These are phyloP conservation scores for Scutellaria barbata DNA, from an alignment of 257 asterid species.

Conservation along the genomic window DNA sequence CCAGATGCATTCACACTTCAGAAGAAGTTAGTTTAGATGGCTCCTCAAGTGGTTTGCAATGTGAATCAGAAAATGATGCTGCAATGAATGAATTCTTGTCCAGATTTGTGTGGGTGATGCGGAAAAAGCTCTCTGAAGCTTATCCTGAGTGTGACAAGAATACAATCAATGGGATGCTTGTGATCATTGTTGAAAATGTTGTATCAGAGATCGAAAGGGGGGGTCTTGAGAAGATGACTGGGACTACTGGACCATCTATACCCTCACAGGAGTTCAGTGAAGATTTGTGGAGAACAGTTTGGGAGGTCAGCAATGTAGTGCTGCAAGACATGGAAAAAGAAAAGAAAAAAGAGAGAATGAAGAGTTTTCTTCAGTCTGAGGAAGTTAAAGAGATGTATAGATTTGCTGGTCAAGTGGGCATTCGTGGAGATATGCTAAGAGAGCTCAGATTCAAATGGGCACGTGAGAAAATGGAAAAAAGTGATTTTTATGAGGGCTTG, in stretches of 20 bases:
- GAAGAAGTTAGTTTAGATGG: conserved; percentile 38
- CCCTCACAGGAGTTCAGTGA: conserved; percentile 66
- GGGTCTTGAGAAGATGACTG: conserved; percentile 54
- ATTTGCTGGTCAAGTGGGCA: conserved; percentile 91
- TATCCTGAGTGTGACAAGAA: conserved; percentile 69
- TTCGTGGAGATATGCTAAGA: conserved; percentile 90
- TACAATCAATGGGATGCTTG: conserved; percentile 75
- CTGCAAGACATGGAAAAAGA: conserved; percentile 82
- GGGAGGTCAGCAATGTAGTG: conserved; percentile 80
- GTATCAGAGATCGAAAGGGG: conserved; percentile 70
- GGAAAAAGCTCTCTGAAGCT: conserved; percentile 63
- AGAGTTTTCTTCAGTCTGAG: conserved; percentile 82
- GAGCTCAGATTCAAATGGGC: conserved; percentile 98
- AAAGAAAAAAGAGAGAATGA: conserved; percentile 83
- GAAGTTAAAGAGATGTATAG: conserved; percentile 88
- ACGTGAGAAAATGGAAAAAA: conserved; percentile 85
- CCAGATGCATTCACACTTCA: conserved; percentile 46
- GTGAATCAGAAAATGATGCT: conserved; percentile 55
- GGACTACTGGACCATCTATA: conserved; percentile 36
- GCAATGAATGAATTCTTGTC: conserved; percentile 76
- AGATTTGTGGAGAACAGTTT: conserved; percentile 86
- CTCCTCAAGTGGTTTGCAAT: conserved; percentile 31
- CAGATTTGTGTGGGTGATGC: conserved; percentile 87
- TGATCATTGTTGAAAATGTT: conserved; percentile 69
- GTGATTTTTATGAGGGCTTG: conserved; percentile 63